Conservation (phyloP, 192 early-diverging fungal species). For the Piromyces finnis region DNA sequence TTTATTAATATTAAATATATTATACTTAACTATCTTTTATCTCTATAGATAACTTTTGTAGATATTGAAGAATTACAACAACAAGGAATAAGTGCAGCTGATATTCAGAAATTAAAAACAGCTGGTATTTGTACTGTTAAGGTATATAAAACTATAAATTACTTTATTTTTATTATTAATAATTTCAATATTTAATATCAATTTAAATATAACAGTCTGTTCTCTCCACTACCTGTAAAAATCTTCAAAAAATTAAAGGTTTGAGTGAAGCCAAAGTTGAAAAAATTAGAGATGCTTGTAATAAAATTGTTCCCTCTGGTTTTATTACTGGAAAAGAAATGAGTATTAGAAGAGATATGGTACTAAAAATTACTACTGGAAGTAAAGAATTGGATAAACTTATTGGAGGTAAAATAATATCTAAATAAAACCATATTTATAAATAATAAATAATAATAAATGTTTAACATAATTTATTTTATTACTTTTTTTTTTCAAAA, state of each 20-base stretch:
- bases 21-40: too few relatives aligned
- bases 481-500: too few relatives aligned
- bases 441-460: too few relatives aligned
- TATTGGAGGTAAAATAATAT: conserved; percentile 25
- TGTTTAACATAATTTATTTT: too few relatives aligned
- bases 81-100: conserved; percentile 52
- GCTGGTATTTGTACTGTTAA: conserved; percentile 57
- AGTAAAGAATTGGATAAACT: conserved; percentile 58
- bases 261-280: conserved; percentile 70
- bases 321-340: conserved; percentile 53
- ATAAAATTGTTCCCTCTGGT: conserved; percentile 11
- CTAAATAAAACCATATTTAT: too few relatives aligned
- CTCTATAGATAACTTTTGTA: not conserved
- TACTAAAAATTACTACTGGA: conserved; percentile 55
- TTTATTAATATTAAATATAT: too few relatives aligned
- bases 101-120: conserved; percentile 62
- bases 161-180: too few relatives aligned
- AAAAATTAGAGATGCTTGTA: conserved; percentile 56
- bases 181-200: too few relatives aligned
- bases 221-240: conserved; percentile 51
- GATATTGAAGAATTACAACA: conserved; percentile 23
- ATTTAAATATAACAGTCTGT: conserved; percentile 48
- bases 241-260: conserved; percentile 54
- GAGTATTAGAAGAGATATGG: conserved; percentile 10
- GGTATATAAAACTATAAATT: conserved; percentile 14